Evolutionary conservation across 2,329 filamentous ascomycete species (phyloP), one percentile per base, ranked within the genome.

Genomic region (Xylariaceae sp.): DNA sequence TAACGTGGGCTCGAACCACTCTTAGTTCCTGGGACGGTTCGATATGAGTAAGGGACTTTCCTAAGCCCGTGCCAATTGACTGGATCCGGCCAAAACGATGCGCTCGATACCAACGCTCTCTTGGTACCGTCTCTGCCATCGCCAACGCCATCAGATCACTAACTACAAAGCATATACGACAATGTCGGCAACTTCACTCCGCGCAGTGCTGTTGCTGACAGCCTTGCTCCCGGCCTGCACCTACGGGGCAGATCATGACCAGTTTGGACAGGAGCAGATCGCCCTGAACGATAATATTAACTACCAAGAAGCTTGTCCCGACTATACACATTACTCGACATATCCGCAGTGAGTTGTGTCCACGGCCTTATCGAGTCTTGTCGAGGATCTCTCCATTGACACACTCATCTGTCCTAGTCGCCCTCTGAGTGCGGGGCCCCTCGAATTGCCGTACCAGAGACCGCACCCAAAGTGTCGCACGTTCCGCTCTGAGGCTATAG

Each of bases 401-500:
- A n/a, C 50, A 56, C 23, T 54, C 41, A 18, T 62, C 54, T 47
- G 42, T 16, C 27, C 21, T 57, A 96, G 92, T 70, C 80, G 79
- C 16, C 94, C 94, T 1, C 82, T 88, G 58, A 96, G 91, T 71
- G 78, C 86, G 16, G 94, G 94, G 1, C 88, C 89, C 4, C 80
- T 95, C 66, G 78, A 80, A 46, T 80, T 99, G 1, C 92, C 94
- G 0, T 97, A 85, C 72, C 94, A 99, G 71, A 83, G 94, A 53
- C 94, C 94, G 3, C 83, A 86, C 26, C 77, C 79, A 50, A 82
- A 84, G 69, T 99, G 94, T 72, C 89, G 94, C 59, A 97, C 92
- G 0, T 99, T 97, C 73, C 83, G 85, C 50, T 97, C 92, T 1
- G 83, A 88, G 20, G 81, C 88, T 3, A 95, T 97, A 39, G 94